Conservation (phyloP, 2,329 filamentous ascomycete genomes). For the Myriosclerotinia scirpicola region DNA sequence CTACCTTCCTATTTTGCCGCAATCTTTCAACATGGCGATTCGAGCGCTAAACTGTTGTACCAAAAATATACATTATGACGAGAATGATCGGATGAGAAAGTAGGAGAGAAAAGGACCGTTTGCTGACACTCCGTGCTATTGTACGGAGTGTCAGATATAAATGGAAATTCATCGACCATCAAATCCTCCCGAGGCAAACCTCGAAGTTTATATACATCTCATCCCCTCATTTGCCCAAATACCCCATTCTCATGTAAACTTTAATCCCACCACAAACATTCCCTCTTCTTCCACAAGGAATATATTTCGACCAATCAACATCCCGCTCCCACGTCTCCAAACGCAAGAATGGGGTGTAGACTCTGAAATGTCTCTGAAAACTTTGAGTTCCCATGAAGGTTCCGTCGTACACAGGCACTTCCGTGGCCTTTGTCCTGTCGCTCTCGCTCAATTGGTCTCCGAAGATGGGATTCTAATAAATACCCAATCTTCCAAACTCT, state of each 20-base stretch:
- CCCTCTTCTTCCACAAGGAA: background rate
- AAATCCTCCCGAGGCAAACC: background rate
- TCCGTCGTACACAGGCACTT: constrained; percentile 10
- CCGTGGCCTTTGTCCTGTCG: constrained; percentile 10
- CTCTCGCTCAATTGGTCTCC: background rate
- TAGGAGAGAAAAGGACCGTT: background rate
- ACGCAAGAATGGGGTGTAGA: constrained; percentile 13
- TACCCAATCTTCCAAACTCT: background rate
- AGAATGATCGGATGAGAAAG: background rate
- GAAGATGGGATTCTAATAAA: constrained; percentile 7
- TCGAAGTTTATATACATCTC: constrained; percentile 12
- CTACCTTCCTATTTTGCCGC: background rate
- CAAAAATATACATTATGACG: constrained; percentile 8
- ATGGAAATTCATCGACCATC: background rate
- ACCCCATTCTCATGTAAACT: constrained; percentile 14
- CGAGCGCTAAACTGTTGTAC: background rate
- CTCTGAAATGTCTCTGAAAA: background rate
- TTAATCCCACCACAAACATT: background rate
- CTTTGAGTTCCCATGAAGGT: background rate
- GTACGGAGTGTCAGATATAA: constrained; percentile 2
- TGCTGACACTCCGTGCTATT: background rate
- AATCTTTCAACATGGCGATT: background rate
- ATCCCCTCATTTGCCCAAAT: background rate
- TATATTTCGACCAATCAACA: background rate
- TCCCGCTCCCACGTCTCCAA: constrained; percentile 6